A percentile compares a stretch with the other conserved stretches of the same genome.
Evolutionary conservation across 1,284 basidiomycete species (phyloP).

Genomic region (Puccinia coronata): DNA sequence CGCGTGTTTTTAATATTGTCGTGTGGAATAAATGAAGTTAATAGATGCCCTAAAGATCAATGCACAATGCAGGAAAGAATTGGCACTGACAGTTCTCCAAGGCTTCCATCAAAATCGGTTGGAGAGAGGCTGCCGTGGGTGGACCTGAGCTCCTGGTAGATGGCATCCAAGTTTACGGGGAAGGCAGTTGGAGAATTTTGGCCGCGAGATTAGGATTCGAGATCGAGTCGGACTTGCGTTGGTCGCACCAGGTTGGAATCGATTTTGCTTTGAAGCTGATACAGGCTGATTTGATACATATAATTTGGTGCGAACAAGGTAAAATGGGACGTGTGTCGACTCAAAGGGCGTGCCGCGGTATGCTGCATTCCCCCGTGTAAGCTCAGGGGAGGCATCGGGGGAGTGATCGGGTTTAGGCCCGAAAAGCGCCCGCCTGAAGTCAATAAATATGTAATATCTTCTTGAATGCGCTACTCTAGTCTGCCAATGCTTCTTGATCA

Average conservation of each 20-base stretch:
- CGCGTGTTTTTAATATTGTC: background rate
- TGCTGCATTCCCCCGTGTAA: too few species aligned
- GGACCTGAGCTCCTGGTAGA: conserved; percentile 46
- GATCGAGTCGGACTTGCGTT: background rate
- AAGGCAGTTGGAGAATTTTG: background rate
- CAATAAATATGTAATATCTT: too few species aligned
- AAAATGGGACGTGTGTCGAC: too few species aligned
- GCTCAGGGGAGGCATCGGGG: too few species aligned
- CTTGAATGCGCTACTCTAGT: too few species aligned
- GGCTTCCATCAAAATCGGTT: conserved; percentile 48
- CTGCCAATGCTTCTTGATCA: too few species aligned
- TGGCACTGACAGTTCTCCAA: conserved; percentile 40
- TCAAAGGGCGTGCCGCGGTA: too few species aligned
- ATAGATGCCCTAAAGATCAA: background rate
- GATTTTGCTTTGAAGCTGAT: too few species aligned
- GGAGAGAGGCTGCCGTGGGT: conserved; percentile 34
- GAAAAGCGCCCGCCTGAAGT: too few species aligned
- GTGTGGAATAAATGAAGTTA: background rate
- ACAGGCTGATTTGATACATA: too few species aligned
- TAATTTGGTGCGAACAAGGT: too few species aligned
- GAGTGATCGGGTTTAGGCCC: too few species aligned
- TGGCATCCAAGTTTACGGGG: background rate
- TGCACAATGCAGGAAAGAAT: background rate
- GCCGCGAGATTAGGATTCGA: background rate
- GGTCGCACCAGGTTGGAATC: background rate